phyloP scores from a whole-genome alignment of 305 asterid species.

The Rubia peregrina region DNA sequence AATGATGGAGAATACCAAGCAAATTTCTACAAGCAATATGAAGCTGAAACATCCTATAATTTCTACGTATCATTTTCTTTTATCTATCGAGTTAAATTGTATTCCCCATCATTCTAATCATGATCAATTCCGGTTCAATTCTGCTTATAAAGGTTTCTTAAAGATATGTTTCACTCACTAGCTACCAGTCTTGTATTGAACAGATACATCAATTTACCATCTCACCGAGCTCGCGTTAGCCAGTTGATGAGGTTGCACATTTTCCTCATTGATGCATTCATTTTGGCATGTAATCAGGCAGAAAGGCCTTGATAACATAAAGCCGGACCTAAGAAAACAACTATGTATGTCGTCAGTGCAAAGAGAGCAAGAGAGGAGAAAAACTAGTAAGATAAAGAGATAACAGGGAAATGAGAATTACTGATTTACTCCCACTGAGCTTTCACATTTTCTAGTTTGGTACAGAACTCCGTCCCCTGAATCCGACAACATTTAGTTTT shows the following conservation, averaged over 20 bases:
- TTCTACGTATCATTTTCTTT: neutral
- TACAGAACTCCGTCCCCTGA: slow-evolving; percentile 69
- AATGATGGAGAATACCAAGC: slow-evolving; percentile 20
- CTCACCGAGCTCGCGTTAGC: neutral
- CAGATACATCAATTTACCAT: neutral
- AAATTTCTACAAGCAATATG: neutral
- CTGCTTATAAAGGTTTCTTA: neutral
- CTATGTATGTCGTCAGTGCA: slow-evolving; percentile 12
- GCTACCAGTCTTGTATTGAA: neutral
- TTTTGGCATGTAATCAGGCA: neutral
- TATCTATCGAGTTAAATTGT: neutral
- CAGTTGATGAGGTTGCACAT: neutral
- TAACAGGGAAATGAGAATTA: neutral
- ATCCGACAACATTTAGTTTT: slow-evolving; percentile 84
- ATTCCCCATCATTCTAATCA: too few relatives aligned
- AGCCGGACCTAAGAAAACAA: too few relatives aligned
- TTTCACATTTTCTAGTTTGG: slow-evolving; percentile 28
- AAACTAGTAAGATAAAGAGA: slow-evolving; percentile 12
- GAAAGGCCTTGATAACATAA: neutral
- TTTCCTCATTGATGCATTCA: neutral
- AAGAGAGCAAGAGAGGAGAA: slow-evolving; percentile 11
- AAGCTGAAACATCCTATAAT: neutral
- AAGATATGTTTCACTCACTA: neutral
- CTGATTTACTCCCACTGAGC: slow-evolving; percentile 29
- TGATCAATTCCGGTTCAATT: neutral